Evolutionary conservation across 257 asterid genomes (phyloP).

Genomic region (Nicotiana tabacum): DNA sequence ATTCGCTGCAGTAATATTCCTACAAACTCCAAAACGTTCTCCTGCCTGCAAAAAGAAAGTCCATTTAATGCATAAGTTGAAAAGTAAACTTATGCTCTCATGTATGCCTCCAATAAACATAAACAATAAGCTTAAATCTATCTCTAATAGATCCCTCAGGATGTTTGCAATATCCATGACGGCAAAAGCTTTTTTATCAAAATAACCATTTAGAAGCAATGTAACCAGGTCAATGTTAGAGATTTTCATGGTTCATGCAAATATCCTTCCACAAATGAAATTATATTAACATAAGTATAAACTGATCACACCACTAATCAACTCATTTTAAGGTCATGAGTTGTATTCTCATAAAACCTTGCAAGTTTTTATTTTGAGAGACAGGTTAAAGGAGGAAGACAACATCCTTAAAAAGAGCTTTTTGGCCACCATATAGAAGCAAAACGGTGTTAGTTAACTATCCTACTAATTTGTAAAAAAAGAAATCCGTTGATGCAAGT

Average conservation of each 20-base stretch:
- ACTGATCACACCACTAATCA: background rate
- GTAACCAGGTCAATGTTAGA: background rate
- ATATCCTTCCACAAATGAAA: background rate
- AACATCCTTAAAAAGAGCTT: background rate
- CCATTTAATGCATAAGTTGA: background rate
- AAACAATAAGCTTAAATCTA: background rate
- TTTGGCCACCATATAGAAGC: background rate
- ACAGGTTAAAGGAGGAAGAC: background rate
- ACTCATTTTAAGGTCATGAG: background rate
- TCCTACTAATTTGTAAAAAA: background rate
- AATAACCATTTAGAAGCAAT: background rate
- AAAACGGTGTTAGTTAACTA: background rate
- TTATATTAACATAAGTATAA: background rate
- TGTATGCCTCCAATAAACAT: background rate
- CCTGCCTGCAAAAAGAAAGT: conserved; percentile 56
- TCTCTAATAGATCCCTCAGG: background rate
- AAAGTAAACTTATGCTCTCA: background rate
- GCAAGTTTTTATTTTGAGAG: background rate
- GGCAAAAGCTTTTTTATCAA: background rate
- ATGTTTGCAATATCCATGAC: background rate
- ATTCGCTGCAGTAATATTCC: conserved; percentile 40
- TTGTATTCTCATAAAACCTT: background rate
- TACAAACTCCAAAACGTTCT: conserved; percentile 76
- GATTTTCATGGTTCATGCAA: background rate
- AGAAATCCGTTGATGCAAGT: background rate